Base-by-base conservation (phyloP, 352 stramenopile genomes). In the Peronospora destructor region DNA sequence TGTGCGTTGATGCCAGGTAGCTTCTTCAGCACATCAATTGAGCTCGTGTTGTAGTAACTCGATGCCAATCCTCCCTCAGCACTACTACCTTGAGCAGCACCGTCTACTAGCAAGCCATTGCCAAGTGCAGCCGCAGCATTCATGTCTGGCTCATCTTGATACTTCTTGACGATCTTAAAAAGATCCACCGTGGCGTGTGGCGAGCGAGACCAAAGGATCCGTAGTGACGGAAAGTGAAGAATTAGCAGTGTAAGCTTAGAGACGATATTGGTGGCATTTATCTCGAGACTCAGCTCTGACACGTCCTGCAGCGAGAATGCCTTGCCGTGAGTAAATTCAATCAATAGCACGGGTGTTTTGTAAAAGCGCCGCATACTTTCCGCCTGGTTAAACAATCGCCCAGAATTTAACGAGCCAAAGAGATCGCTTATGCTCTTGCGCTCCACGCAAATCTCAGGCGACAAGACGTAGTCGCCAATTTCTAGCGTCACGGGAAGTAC, bases 381-480 rank as follows among this genome's bases (percentile, higher is more conserved):
- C 0, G 77, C 76, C 70, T 99, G 96, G 45, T 94, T 97, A 59
- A 95, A 98, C 19, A 99, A 75, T 45, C 96, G 68, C 4, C 96
- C 96, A 29, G 85, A 98, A 36, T 90, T 91, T 59, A 99, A 89
- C 29, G 88, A 98, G 14, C 93, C 85, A 59, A 97, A 98, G n/a
- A 99, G 76, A 68, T 99, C 96, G 53, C 77, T 88, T 35, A 93
- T 75, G 53, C 72, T 91, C 61, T 99, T 99, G 32, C 96, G 75
- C 68, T 99, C 96, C 1, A 99, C 79, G 58, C 93, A 98, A 53
- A 99, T 95, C 16, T 98, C 85, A 33, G 95, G 95, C 39, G 94
- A 97, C 32, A 99, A 66, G 6, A 99, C 94, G 65, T 98, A 99
- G 68, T 99, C 96, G 5, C 96, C 96, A 8, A 99, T 87, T 52